phyloP scores from a whole-genome alignment of 2,329 filamentous ascomycete species.

The Monosporascus sp. region DNA sequence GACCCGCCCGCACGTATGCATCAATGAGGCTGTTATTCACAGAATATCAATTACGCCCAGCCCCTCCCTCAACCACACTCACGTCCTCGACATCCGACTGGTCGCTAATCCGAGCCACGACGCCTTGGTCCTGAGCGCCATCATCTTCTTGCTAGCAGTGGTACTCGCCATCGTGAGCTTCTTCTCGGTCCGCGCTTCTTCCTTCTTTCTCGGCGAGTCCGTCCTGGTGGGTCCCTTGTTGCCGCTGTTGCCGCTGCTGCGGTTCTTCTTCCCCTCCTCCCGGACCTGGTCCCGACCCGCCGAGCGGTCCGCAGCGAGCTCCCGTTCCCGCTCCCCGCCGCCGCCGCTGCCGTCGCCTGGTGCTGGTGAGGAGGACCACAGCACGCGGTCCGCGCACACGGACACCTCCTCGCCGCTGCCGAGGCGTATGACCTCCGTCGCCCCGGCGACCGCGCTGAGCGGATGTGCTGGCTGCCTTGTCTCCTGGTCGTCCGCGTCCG shows the following conservation, averaged over 20 bases:
- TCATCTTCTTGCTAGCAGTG: background rate
- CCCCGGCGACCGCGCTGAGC: constrained; percentile 5
- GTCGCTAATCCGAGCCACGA: background rate
- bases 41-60: no score
- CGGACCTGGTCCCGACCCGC: background rate
- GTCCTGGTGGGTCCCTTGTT: no score
- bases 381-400: constrained; percentile 35
- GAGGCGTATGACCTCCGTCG: constrained; percentile 38
- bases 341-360: background rate
- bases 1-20: no score
- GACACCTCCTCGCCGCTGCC: constrained; percentile 37
- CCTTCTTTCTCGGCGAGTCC: no score
- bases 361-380: constrained; percentile 12
- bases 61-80: no score
- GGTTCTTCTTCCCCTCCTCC: background rate
- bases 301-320: background rate
- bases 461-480: no score
- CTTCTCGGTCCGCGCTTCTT: background rate
- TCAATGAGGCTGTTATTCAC: no score
- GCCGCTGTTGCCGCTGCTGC: no score
- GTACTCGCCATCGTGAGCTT: background rate
- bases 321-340: background rate
- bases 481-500: no score
- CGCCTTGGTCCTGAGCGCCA: background rate
- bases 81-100: background rate